Percentiles rank a stretch among this genome's conserved stretches.
Evolutionary conservation across 441 rosid species (phyloP).

Genomic region (Brassica hybrid): DNA sequence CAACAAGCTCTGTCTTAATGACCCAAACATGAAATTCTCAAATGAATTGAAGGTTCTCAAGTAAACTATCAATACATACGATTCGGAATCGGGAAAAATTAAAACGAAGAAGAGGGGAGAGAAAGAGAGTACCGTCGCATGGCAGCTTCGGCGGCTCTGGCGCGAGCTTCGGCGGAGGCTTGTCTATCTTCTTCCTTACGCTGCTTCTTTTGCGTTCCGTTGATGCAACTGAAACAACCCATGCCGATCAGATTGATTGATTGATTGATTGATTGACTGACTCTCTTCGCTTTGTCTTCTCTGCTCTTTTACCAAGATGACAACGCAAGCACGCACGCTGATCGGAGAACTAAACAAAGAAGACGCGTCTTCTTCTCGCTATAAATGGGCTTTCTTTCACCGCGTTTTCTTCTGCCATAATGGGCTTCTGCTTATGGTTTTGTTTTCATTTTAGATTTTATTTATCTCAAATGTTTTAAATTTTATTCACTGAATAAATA

Average conservation of each 20-base stretch:
- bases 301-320: slow-evolving; percentile 15
- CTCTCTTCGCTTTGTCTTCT: slow-evolving; percentile 13
- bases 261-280: slow-evolving; percentile 10
- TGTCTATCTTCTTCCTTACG: slow-evolving; percentile 69
- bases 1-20: background rate
- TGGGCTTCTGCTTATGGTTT: background rate
- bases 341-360: slow-evolving; percentile 13
- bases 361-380: slow-evolving; percentile 35
- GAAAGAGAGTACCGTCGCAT: slow-evolving; percentile 63
- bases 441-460: too few species aligned
- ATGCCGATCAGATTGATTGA: slow-evolving; percentile 40
- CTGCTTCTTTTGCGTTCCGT: slow-evolving; percentile 60
- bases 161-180: slow-evolving; percentile 92
- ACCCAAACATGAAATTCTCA: background rate
- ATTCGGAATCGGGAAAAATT: background rate
- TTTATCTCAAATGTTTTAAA: too few species aligned
- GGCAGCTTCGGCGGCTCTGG: slow-evolving; percentile 97
- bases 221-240: slow-evolving; percentile 82
- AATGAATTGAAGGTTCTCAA: background rate
- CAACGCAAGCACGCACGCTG: slow-evolving; percentile 7
- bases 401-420: background rate
- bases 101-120: background rate
- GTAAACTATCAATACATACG: slow-evolving; percentile 5
- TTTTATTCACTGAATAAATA: too few species aligned
- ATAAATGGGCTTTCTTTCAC: background rate